Conservation (phyloP, 2,329 filamentous ascomycete species). For the Alternaria ventricosa region DNA sequence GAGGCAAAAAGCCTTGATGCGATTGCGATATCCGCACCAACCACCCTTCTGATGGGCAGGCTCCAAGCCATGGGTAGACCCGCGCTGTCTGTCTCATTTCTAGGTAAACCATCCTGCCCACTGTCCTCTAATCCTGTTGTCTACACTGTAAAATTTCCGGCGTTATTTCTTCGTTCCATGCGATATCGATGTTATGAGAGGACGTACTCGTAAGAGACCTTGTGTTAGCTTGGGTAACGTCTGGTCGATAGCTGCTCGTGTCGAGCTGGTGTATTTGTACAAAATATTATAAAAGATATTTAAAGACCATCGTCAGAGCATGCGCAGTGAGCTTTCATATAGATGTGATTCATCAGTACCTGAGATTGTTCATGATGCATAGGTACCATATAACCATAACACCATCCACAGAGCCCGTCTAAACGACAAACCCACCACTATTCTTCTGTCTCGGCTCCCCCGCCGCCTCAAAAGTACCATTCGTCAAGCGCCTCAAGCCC, state of each 20-base stretch:
- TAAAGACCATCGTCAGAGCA: not conserved
- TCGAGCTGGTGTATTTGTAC: not conserved
- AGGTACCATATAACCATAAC: not conserved
- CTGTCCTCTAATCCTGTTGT: not conserved
- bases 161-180: not conserved
- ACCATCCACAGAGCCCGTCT: slow-evolving; percentile 1
- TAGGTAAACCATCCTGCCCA: slow-evolving; percentile 6
- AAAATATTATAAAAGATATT: not conserved
- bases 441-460: slow-evolving; percentile 77
- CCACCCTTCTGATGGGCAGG: not conserved
- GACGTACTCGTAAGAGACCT: not conserved
- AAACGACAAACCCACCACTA: slow-evolving; percentile 69
- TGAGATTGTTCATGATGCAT: not conserved
- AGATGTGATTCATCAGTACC: not conserved
- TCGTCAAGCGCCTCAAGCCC: slow-evolving; percentile 64
- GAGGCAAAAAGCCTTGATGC: not conserved
- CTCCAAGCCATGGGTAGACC: not conserved
- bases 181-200: not conserved
- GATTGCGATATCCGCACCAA: not conserved
- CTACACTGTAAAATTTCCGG: slow-evolving; percentile 1
- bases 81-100: not conserved
- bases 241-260: not conserved
- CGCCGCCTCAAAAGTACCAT: slow-evolving; percentile 78
- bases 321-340: not conserved
- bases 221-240: not conserved